These are phyloP conservation scores for Acacia concinna DNA, from an alignment of 331 rosid genomes.

Conservation along the genomic window DNA sequence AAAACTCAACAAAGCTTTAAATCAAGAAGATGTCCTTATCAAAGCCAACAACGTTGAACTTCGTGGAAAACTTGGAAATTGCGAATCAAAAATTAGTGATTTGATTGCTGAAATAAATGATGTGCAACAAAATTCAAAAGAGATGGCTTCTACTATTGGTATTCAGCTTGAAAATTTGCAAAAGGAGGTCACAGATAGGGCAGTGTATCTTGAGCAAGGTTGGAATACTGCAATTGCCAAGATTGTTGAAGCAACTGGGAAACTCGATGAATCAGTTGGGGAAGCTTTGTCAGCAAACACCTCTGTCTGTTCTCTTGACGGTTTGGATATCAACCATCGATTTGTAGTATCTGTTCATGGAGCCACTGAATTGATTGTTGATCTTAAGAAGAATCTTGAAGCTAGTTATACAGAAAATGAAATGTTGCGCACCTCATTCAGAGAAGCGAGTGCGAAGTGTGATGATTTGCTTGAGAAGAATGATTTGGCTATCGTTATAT, in stretches of 20 bases:
- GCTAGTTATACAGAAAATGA: slow-evolving; percentile 40
- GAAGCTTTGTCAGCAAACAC: slow-evolving; percentile 27
- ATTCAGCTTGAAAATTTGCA: slow-evolving; percentile 48
- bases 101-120: slow-evolving; percentile 44
- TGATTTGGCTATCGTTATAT: slow-evolving; percentile 39
- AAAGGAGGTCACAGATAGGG: slow-evolving; percentile 49
- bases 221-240: slow-evolving; percentile 45
- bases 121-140: slow-evolving; percentile 45
- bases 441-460: slow-evolving; percentile 46
- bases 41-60: slow-evolving; percentile 41
- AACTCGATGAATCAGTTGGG: slow-evolving; percentile 50
- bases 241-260: slow-evolving; percentile 48
- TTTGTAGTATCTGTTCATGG: slow-evolving; percentile 46
- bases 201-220: slow-evolving; percentile 46
- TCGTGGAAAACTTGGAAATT: slow-evolving; percentile 43
- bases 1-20: slow-evolving; percentile 41
- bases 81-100: slow-evolving; percentile 46
- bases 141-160: slow-evolving; percentile 47
- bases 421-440: slow-evolving; percentile 34
- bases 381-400: slow-evolving; percentile 48
- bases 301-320: slow-evolving; percentile 21
- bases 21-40: slow-evolving; percentile 38
- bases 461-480: slow-evolving; percentile 51
- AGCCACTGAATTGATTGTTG: slow-evolving; percentile 48
- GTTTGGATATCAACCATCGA: slow-evolving; percentile 26